A percentile compares a stretch with the other conserved stretches of the same genome.
These are phyloP conservation scores for Cadophora sp. DNA, from an alignment of 2,329 filamentous ascomycete species.

Conservation along the genomic window DNA sequence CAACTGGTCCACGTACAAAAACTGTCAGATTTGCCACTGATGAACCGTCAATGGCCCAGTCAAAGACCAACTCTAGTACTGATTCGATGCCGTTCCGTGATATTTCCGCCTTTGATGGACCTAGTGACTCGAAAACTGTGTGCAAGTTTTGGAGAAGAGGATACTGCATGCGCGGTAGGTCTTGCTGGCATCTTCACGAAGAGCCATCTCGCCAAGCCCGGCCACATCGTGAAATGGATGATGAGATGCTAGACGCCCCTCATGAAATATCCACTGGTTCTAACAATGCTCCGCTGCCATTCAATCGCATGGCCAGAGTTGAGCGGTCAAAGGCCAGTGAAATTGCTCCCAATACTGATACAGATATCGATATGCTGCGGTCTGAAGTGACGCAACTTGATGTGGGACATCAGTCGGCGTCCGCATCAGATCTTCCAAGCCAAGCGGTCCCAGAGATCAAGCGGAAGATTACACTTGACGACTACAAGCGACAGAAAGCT, in stretches of 20 bases:
- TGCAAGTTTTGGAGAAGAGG: background rate
- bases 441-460: background rate
- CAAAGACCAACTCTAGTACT: background rate
- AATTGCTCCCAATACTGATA: background rate
- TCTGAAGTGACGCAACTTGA: slow-evolving; percentile 4
- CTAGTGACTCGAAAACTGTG: background rate
- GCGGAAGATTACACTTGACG: slow-evolving; percentile 29
- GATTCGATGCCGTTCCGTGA: background rate
- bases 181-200: background rate
- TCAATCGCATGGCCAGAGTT: slow-evolving; percentile 5
- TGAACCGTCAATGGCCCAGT: background rate
- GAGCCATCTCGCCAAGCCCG: background rate
- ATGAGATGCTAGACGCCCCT: background rate
- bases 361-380: slow-evolving; percentile 18
- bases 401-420: background rate
- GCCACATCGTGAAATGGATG: background rate
- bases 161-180: background rate
- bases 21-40: slow-evolving; percentile 27
- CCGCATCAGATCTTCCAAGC: background rate
- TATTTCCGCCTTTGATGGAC: background rate
- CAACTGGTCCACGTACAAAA: slow-evolving; percentile 15
- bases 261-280: background rate
- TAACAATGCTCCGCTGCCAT: background rate
- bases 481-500: slow-evolving; percentile 27
- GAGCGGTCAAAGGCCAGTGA: background rate